Base-by-base conservation (phyloP, 805 yeast species). In the Saturnispora kantuleensis region DNA sequence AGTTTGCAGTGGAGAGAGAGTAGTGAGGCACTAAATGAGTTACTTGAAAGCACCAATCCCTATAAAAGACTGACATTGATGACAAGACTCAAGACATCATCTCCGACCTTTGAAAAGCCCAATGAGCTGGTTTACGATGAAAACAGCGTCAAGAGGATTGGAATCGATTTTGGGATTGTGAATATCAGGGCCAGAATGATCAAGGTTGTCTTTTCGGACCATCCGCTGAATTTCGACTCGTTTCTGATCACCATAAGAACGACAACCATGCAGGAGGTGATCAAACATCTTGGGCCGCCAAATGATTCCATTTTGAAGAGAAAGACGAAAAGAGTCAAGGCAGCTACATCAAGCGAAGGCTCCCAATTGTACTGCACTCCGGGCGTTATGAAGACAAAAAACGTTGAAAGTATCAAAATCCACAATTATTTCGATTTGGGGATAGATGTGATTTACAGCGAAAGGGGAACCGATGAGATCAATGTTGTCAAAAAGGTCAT, bases 381-480 rank as follows among this genome's bases (percentile, higher is more conserved):
- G 26, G 5, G 8, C n/a, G 28, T 31, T 9, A 39, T 34, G 9
- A 5, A 31, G 10, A 36, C 30, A 6, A 47, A 73, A 68, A 31
- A 76, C 66, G 55, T 21, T 21, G 26, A 21, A 21, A 21, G 63
- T 62, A 32, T 45, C 38, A 51, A 70, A 40, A 73, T 77, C 50
- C 82, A 78, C 56, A 78, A 77, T 53, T 78, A 78, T 55, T 78
- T 69, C 56, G 56, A 66, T 17, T 65, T 56, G 50, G 84, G 84
- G 0, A 58, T 77, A 35, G 84, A 78, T 55, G 56, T 77, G 8
- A 57, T 77, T 18, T 78, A 75, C 56, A 68, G 69, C 34, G 59
- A 73, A 31, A 54, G 56, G 9, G 54, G 58, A 17, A 69, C 56
- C 9, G 47, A 52, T 5, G 33, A 35, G 5, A 29, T 28, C 15